These are phyloP conservation scores for Furcasterigmium furcatum DNA, from an alignment of 2,329 filamentous ascomycete genomes.

Conservation along the genomic window DNA sequence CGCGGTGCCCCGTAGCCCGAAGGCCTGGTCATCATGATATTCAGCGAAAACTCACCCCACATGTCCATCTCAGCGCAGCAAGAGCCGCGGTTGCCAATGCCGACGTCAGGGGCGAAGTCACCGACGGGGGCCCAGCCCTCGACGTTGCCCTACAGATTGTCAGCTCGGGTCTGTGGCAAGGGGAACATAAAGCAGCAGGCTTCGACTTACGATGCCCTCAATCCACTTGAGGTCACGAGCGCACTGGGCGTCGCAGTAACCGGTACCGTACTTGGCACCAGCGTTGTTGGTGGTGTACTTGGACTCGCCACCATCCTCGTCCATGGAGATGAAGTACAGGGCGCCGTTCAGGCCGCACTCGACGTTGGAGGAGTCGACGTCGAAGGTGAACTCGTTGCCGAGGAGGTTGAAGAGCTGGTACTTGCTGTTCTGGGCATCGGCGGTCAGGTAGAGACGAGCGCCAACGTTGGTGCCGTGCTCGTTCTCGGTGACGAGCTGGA, in stretches of 20 bases:
- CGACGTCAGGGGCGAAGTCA: conserved; percentile 38
- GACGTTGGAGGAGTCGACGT: conserved; percentile 66
- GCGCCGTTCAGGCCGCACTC: conserved; percentile 71
- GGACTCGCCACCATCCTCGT: conserved; percentile 49
- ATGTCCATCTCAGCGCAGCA: conserved; percentile 64
- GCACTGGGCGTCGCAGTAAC: conserved; percentile 50
- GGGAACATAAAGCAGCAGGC: background rate
- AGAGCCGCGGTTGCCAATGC: conserved; percentile 45
- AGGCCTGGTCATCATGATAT: no score
- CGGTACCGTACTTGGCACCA: conserved; percentile 58
- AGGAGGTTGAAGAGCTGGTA: conserved; percentile 65
- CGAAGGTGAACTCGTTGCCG: conserved; percentile 68
- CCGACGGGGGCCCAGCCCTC: conserved; percentile 38
- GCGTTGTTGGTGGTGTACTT: conserved; percentile 48
- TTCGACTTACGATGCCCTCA: conserved; percentile 35
- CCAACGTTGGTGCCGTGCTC: conserved; percentile 44
- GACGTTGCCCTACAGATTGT: conserved; percentile 38
- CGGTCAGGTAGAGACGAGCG: conserved; percentile 62
- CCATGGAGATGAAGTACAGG: conserved; percentile 64
- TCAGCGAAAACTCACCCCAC: conserved; percentile 33
- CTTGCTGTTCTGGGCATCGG: conserved; percentile 42
- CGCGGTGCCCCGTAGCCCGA: no score
- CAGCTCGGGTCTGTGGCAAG: background rate
- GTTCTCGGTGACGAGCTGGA: conserved; percentile 55
- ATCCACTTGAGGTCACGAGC: conserved; percentile 55